Evolutionary conservation across 2,329 filamentous ascomycete genomes (phyloP).

Genomic region (Sporothrix schenckii): DNA sequence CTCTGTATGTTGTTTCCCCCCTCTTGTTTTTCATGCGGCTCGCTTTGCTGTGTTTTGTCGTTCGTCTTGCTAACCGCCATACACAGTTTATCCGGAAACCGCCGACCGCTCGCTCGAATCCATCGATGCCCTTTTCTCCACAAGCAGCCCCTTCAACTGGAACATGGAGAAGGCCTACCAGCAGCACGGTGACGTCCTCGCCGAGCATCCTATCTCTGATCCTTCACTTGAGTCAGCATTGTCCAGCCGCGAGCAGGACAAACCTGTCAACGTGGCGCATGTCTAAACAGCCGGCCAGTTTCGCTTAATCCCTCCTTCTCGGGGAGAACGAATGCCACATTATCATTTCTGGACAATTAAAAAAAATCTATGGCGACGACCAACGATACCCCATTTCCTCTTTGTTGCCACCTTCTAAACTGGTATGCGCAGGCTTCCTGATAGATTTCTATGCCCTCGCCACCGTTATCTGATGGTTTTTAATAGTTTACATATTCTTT

Average conservation of each 20-base stretch:
- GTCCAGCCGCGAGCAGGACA: slow-evolving; percentile 48
- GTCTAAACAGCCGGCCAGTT: background rate
- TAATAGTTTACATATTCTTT: background rate
- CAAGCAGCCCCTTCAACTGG: slow-evolving; percentile 47
- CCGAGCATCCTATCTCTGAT: slow-evolving; percentile 30
- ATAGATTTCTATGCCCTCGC: background rate
- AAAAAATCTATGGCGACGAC: background rate
- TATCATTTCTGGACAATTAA: background rate
- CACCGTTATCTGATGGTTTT: background rate
- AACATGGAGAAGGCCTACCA: slow-evolving; percentile 34
- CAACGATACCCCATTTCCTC: background rate
- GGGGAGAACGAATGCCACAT: too few species aligned
- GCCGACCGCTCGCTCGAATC: slow-evolving; percentile 54
- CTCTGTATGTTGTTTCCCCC: slow-evolving; percentile 40
- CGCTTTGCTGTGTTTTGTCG: slow-evolving; percentile 35
- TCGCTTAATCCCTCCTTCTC: too few species aligned
- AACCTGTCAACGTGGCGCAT: slow-evolving; percentile 35
- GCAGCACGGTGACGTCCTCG: slow-evolving; percentile 33
- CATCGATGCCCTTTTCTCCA: slow-evolving; percentile 55
- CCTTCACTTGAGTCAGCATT: slow-evolving; percentile 61
- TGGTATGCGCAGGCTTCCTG: background rate
- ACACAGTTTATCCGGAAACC: slow-evolving; percentile 48
- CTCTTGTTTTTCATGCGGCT: background rate
- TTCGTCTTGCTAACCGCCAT: slow-evolving; percentile 33
- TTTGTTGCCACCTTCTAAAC: background rate